These are phyloP conservation scores for Mycena chlorophos DNA, from an alignment of 768 basidiomycete species.

Conservation along the genomic window DNA sequence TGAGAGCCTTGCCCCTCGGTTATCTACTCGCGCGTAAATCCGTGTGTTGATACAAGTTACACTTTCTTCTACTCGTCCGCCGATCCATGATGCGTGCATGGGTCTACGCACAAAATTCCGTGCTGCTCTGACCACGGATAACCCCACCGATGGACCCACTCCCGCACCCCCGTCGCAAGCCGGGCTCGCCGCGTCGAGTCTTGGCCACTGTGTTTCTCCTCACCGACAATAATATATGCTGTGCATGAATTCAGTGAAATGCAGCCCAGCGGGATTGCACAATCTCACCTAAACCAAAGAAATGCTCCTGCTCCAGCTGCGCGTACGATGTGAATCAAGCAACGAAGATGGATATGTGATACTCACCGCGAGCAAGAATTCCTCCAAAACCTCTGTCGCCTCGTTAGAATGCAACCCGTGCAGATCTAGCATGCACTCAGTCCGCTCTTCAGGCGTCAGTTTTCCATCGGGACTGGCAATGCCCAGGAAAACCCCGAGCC, in stretches of 20 bases:
- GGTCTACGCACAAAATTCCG: conserved; percentile 87
- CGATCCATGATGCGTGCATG: conserved; percentile 70
- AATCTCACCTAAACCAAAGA: conserved; percentile 75
- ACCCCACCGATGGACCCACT: conserved; percentile 92
- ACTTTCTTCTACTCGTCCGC: conserved; percentile 32
- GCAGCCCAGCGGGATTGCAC: not conserved
- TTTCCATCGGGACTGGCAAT: conserved; percentile 63
- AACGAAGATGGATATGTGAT: conserved; percentile 6
- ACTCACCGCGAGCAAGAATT: conserved; percentile 84
- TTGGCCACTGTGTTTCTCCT: conserved; percentile 95
- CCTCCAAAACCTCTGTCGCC: conserved; percentile 86
- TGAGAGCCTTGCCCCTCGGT: too few relatives aligned
- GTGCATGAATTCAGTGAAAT: conserved; percentile 14
- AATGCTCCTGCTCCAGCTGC: conserved; percentile 85
- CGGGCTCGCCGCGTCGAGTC: conserved; percentile 78
- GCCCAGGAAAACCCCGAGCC: conserved; percentile 86
- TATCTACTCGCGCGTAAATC: too few relatives aligned
- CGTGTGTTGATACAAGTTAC: not conserved
- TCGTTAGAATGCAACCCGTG: conserved; percentile 95
- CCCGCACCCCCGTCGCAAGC: conserved; percentile 82
- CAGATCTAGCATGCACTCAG: conserved; percentile 83
- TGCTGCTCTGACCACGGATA: conserved; percentile 95
- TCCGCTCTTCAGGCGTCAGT: conserved; percentile 81
- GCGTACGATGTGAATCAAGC: not conserved
- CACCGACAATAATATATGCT: conserved; percentile 91